Base-by-base conservation (phyloP, 2,329 filamentous ascomycete species). In the Cryphonectria japonica region DNA sequence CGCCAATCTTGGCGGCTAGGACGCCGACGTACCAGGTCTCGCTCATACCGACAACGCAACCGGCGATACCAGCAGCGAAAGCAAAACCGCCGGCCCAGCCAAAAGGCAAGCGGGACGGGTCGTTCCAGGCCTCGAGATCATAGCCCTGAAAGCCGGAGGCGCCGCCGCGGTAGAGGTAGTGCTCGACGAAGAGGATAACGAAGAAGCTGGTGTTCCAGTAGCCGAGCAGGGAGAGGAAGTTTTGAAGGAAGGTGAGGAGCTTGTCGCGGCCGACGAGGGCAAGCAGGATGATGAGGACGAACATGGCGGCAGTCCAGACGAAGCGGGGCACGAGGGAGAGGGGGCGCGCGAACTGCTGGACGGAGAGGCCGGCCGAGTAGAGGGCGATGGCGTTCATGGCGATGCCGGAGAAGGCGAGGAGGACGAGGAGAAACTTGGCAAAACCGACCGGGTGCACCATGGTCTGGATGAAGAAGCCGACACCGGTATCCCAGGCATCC, bases 21-120 rank as follows among this genome's bases (percentile, higher is more conserved):
- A 80, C 79, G 0, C 85, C 86, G 32, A 85, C 78, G 74, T 85
- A 88, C 83, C 85, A 88, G 0, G 85, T 88, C 78, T 88, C 84
- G 63, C 82, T 83, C 87, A 90, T 90, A 1, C 87, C 88, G 76
- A 89, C 80, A 32, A 87, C 80, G 80, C 86, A 88, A 29, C 82
- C 84, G 9, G 79, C 82, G 9, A 83, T 77, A 1, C 85, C 85
- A 1, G 82, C 76, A 0, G 81, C 76, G 73, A 87, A 87, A 0
- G 85, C 83, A 4, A 79, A 70, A 0, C 81, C 75, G 2, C 82
- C 85, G 2, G 78, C 85, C 52, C 82, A 76, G 8, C 85, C 85
- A 19, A 83, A 57, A 0, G 85, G 85, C 74, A 87, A 75, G 34
- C 78, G 77, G 4, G 73, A 71, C 0, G 83, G 83, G 59, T 80